Conservation (phyloP, 352 stramenopile genomes). For the Elongisporangium undulatum region DNA sequence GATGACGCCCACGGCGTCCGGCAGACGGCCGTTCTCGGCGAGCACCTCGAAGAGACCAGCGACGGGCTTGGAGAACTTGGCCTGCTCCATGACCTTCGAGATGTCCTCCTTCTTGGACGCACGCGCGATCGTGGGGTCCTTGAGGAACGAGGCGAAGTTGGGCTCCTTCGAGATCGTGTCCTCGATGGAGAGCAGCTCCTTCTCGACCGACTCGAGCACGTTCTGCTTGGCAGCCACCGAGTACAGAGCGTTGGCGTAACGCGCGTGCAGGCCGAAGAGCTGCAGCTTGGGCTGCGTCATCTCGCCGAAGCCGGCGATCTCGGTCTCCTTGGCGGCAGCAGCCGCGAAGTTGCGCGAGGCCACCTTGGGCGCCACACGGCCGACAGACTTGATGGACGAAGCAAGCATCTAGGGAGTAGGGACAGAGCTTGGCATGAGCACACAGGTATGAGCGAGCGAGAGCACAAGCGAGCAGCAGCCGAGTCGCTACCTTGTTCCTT, state of each 20-base stretch:
- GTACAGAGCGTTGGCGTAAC: constrained; percentile 98
- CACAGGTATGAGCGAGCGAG: not conserved
- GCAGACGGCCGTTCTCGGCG: constrained; percentile 94
- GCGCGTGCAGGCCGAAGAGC: constrained; percentile 94
- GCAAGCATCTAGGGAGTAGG: constrained; percentile 46
- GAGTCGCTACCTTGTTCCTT: constrained; percentile 13
- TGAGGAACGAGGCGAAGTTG: constrained; percentile 92
- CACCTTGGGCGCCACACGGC: constrained; percentile 33
- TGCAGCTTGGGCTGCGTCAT: constrained; percentile 90
- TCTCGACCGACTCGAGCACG: constrained; percentile 76
- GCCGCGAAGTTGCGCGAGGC: constrained; percentile 35
- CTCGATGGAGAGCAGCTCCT: constrained; percentile 85
- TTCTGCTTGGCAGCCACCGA: constrained; percentile 91
- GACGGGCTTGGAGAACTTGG: constrained; percentile 93
- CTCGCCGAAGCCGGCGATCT: constrained; percentile 69
- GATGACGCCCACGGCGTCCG: constrained; percentile 86
- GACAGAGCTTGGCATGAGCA: not conserved
- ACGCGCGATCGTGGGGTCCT: constrained; percentile 95
- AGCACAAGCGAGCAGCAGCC: not conserved
- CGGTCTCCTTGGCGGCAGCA: constrained; percentile 41
- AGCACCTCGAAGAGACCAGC: constrained; percentile 95
- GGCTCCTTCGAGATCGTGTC: constrained; percentile 82
- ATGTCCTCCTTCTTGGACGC: constrained; percentile 93
- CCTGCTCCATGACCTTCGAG: constrained; percentile 83
- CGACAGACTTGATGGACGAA: constrained; percentile 61